Conservation (phyloP, 2,329 filamentous ascomycete genomes). For the Diaporthe caulivora region DNA sequence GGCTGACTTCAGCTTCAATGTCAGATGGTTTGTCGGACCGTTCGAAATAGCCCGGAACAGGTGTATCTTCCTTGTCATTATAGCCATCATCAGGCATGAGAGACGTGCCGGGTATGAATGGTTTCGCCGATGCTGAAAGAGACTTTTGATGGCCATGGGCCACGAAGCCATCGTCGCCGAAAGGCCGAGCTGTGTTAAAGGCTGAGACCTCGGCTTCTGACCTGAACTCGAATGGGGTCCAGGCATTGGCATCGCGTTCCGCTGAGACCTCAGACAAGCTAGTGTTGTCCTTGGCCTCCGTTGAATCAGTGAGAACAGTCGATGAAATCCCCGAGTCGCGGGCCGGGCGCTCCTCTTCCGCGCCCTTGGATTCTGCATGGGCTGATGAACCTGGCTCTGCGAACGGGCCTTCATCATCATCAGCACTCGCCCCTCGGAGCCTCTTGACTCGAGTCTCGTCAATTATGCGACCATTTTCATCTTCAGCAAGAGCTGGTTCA, state of each 20-base stretch:
- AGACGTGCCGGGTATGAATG: conserved; percentile 69
- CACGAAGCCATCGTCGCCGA: conserved; percentile 58
- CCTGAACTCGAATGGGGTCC: conserved; percentile 73
- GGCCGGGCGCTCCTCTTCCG: conserved; percentile 46
- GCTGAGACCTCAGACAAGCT: conserved; percentile 66
- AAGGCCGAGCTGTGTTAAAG: conserved; percentile 66
- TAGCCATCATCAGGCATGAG: conserved; percentile 46
- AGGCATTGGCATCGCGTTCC: conserved; percentile 62
- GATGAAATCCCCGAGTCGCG: conserved; percentile 68
- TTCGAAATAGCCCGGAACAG: conserved; percentile 39
- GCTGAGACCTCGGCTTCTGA: conserved; percentile 59
- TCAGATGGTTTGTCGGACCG: conserved; percentile 26
- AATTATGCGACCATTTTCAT: conserved; percentile 71
- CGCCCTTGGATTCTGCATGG: conserved; percentile 43
- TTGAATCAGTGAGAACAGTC: conserved; percentile 63
- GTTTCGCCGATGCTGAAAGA: conserved; percentile 77
- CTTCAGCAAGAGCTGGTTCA: conserved; percentile 54
- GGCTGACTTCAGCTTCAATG: conserved; percentile 26
- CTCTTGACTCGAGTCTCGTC: conserved; percentile 82
- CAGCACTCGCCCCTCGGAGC: conserved; percentile 72
- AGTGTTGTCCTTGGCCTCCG: conserved; percentile 66
- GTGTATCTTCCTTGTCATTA: conserved; percentile 42
- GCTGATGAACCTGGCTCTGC: conserved; percentile 63
- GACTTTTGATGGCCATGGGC: conserved; percentile 64
- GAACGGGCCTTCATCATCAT: conserved; percentile 83